Conservation (phyloP, 1,139 yeast species). For the Candida sanyaensis region DNA sequence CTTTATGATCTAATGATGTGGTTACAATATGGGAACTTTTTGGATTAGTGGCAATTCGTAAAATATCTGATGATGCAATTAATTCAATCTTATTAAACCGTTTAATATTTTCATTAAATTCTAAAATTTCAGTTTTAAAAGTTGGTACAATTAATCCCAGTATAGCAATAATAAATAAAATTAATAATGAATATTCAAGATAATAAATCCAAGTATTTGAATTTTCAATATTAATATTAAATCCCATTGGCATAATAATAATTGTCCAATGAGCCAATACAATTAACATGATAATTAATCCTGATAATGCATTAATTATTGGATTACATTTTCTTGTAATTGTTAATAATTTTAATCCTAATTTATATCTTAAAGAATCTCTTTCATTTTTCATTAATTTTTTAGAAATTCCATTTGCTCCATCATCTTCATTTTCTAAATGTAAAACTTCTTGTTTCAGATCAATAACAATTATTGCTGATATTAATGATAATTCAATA, state of each 20-base stretch:
- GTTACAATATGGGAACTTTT: slow-evolving; percentile 64
- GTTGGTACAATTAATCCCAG: slow-evolving; percentile 21
- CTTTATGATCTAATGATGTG: slow-evolving; percentile 70
- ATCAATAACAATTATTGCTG: slow-evolving; percentile 69
- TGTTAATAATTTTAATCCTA: slow-evolving; percentile 39
- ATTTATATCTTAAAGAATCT: slow-evolving; percentile 23
- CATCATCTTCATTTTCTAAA: slow-evolving; percentile 16
- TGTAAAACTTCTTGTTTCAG: slow-evolving; percentile 57
- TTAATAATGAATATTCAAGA: slow-evolving; percentile 30
- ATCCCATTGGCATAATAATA: slow-evolving; percentile 25
- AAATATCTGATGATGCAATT: slow-evolving; percentile 63
- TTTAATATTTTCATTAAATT: not conserved
- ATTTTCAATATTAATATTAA: slow-evolving; percentile 20
- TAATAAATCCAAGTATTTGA: slow-evolving; percentile 30
- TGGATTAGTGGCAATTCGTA: slow-evolving; percentile 56
- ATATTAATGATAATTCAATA: slow-evolving; percentile 62
- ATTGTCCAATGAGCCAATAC: slow-evolving; percentile 29
- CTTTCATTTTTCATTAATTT: slow-evolving; percentile 21
- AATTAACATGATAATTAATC: slow-evolving; percentile 6
- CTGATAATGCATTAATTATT: slow-evolving; percentile 1
- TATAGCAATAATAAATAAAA: slow-evolving; percentile 29
- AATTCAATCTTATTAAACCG: slow-evolving; percentile 52
- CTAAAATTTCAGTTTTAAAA: not conserved
- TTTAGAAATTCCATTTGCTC: slow-evolving; percentile 32
- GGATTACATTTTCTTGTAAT: slow-evolving; percentile 30